A percentile compares a stretch with the other conserved stretches of the same genome.
Evolutionary conservation across 768 basidiomycete species (phyloP).

Genomic region (Termitomyces sp.): DNA sequence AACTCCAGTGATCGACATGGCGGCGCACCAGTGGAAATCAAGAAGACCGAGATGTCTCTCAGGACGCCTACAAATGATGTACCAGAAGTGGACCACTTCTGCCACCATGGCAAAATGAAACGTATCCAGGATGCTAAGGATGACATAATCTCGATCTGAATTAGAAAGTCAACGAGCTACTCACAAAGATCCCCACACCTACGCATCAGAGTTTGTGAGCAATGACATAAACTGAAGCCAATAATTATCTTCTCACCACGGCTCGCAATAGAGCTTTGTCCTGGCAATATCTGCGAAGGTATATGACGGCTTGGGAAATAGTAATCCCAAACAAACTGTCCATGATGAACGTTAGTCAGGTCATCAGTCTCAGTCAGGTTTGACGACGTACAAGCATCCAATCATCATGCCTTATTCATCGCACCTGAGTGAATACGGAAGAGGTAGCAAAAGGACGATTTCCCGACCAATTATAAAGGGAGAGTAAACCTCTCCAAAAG

Average conservation of each 20-base stretch:
- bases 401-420: conserved; percentile 8
- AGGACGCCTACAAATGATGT: conserved; percentile 3
- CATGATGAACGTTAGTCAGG: neutral
- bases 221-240: too few species aligned
- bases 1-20: neutral
- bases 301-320: conserved; percentile 6
- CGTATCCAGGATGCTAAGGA: conserved; percentile 6
- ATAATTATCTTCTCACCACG: neutral
- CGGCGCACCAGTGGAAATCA: conserved; percentile 5
- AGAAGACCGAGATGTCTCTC: conserved; percentile 3
- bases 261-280: conserved; percentile 1
- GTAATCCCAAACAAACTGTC: conserved; percentile 8
- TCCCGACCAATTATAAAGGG: conserved; percentile 7
- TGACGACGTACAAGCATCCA: conserved; percentile 5
- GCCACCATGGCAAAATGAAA: conserved; percentile 10
- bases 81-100: conserved; percentile 9
- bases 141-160: too few species aligned
- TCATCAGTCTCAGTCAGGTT: neutral
- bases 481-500: conserved; percentile 3
- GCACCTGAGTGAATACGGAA: neutral
- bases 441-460: neutral
- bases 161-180: neutral
- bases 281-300: conserved; percentile 5
- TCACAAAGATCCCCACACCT: conserved; percentile 9
- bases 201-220: neutral